Evolutionary conservation across 176 grass and related monocot species (phyloP).

Genomic region (Phyllostachys edulis): DNA sequence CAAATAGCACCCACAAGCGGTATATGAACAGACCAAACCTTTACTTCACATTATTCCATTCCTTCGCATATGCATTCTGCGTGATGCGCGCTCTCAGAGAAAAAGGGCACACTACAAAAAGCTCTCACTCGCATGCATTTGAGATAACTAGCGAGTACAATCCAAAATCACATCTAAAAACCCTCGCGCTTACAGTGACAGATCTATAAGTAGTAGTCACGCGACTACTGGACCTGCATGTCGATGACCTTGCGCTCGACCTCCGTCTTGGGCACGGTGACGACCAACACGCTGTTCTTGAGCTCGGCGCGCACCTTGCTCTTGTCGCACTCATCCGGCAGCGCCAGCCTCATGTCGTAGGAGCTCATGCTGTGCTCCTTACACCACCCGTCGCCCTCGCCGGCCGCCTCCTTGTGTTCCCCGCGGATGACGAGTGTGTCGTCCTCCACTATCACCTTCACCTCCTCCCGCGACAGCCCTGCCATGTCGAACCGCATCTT

Average conservation of each 20-base stretch:
- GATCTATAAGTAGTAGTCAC: background rate
- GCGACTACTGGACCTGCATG: conserved; percentile 42
- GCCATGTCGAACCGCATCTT: conserved; percentile 85
- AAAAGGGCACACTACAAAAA: background rate
- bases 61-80: background rate
- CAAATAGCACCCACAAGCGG: background rate
- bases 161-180: background rate
- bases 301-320: conserved; percentile 67
- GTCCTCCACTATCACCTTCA: conserved; percentile 75
- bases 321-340: conserved; percentile 63
- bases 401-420: conserved; percentile 51
- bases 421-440: conserved; percentile 67
- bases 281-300: conserved; percentile 74
- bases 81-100: background rate
- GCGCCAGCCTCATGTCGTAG: conserved; percentile 54
- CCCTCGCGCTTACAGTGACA: background rate
- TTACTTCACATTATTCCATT: conserved; percentile 22
- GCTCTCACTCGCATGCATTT: no score
- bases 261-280: conserved; percentile 62
- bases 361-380: conserved; percentile 57
- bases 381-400: conserved; percentile 41
- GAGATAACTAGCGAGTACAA: background rate
- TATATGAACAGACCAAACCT: background rate
- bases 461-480: conserved; percentile 58
- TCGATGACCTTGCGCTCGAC: conserved; percentile 63